phyloP scores from a whole-genome alignment of 78 protist species.

The Dictyostelium purpureum region DNA sequence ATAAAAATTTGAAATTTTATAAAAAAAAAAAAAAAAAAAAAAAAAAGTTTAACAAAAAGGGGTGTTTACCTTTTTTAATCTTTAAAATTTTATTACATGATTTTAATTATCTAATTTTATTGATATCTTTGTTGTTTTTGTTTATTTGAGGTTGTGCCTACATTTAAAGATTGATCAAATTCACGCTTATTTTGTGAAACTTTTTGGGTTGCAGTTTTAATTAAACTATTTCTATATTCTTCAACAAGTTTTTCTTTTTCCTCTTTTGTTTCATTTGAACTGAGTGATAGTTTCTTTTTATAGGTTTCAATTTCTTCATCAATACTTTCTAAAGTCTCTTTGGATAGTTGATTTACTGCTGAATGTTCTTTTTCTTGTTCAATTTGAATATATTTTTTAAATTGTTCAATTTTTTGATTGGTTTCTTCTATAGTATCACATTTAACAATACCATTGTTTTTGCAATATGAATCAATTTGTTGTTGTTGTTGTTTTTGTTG shows the following conservation, averaged over 20 bases:
- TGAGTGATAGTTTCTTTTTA: constrained; percentile 16
- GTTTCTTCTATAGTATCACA: constrained; percentile 17
- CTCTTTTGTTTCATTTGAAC: neutral
- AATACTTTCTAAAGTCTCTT: neutral
- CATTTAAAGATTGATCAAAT: neutral
- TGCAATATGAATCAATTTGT: constrained; percentile 42
- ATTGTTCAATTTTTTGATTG: neutral
- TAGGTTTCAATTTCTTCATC: constrained; percentile 50
- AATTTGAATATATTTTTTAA: neutral
- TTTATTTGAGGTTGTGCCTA: neutral
- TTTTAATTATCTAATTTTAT: too few relatives aligned
- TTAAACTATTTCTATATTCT: constrained; percentile 30
- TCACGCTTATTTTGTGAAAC: neutral
- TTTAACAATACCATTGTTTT: constrained; percentile 51
- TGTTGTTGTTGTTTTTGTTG: neutral
- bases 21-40: too few relatives aligned
- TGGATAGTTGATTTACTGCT: neutral
- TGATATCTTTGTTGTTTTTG: neutral
- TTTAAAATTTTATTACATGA: too few relatives aligned
- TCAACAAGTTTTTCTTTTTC: neutral
- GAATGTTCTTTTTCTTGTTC: neutral
- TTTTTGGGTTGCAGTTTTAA: neutral
- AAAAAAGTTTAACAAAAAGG: too few relatives aligned
- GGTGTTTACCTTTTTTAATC: too few relatives aligned
- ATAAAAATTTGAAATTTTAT: too few relatives aligned